Base-by-base conservation (phyloP, 2,329 filamentous ascomycete genomes). In the Sporothrix mexicana region DNA sequence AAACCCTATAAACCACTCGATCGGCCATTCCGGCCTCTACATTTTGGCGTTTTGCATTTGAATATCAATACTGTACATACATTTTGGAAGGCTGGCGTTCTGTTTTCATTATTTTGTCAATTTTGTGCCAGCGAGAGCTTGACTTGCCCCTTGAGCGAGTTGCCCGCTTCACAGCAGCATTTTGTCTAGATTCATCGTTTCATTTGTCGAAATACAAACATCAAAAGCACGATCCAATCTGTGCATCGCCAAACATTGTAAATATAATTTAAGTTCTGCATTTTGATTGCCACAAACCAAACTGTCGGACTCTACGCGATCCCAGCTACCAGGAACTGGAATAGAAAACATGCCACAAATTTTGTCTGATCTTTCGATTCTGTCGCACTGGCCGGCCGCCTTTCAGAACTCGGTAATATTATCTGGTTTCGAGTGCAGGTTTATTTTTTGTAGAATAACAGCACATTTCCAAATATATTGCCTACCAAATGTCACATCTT, bases 21-120 rank as follows among this genome's bases (percentile, higher is more conserved):
- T 41, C 7, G 30, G 30, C 25, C 13, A 20, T 25, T 20, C 47
- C 43, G 55, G 47, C 25, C 43, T 49, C 55, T 3, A 43, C 47
- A 25, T 49, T 51, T 61, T 67, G 30, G 69, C 61, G 49, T 51
- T 61, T n/a, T 70, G 20, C 36, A 47, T 51, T 71, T 67, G 43
- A 23, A 61, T 45, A 68, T 57, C 59, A 36, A 30, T 71, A 23
- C 36, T 66, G 62, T 72, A 72, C 45, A 68, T 72, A 59, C 49
- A 66, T 17, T 23, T 47, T 47, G 41, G 61, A 47, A 47, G n/a
- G 47, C 36, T 59, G 41, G 67, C 51, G 49, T 69, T 57, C 47
- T 68, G 30, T 6, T 67, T 45, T 45, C 36, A 1, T 57, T 71
- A 43, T 61, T 20, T n/a, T 0, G 6, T 43, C 25, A 2, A 7